Evolutionary conservation across 2,329 filamentous ascomycete genomes (phyloP).

Genomic region (Hymenoscyphus infarciens): DNA sequence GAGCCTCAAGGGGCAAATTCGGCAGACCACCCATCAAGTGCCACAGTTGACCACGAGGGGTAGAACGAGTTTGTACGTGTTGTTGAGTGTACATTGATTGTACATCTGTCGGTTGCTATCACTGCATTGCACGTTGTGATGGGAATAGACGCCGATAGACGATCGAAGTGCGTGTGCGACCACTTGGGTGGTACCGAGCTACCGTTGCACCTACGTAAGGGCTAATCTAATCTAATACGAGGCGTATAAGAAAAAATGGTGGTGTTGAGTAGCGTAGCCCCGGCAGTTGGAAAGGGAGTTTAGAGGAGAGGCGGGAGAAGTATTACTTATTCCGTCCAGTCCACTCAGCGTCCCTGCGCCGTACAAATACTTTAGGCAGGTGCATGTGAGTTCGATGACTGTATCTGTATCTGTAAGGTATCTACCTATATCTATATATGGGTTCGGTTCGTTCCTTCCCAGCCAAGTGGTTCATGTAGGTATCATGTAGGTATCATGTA

Average conservation of each 20-base stretch:
- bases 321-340: no score
- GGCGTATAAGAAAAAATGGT: neutral
- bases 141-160: slow-evolving; percentile 1
- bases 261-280: neutral
- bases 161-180: neutral
- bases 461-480: slow-evolving; percentile 1
- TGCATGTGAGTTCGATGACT: neutral
- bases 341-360: no score
- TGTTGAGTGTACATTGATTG: neutral
- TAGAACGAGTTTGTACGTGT: neutral
- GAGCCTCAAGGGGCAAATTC: slow-evolving; percentile 2
- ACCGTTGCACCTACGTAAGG: neutral
- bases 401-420: no score
- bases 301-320: neutral
- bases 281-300: neutral
- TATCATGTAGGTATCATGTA: neutral
- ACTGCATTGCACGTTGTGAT: neutral
- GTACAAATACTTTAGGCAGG: neutral
- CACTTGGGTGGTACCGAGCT: neutral
- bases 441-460: neutral
- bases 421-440: no score
- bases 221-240: neutral
- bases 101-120: neutral
- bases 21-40: neutral
- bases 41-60: neutral